Evolutionary conservation across 2,329 filamentous ascomycete species (phyloP).

Genomic region (Epicoccum nigrum): DNA sequence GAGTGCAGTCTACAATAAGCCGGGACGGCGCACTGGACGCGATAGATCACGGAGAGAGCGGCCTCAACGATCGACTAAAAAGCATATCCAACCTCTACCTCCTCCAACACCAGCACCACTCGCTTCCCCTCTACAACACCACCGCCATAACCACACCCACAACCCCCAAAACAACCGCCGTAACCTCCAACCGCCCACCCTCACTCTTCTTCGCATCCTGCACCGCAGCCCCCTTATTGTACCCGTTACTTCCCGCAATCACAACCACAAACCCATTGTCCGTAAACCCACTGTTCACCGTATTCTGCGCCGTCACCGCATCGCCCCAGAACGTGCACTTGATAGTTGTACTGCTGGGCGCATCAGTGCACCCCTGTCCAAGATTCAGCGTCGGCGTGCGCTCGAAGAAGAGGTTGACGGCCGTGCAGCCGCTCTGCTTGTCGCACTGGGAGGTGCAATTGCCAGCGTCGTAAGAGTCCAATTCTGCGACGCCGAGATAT

Average conservation of each 20-base stretch:
- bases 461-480: constrained; percentile 34
- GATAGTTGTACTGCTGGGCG: constrained; percentile 27
- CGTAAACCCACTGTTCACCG: constrained; percentile 18
- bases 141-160: constrained; percentile 1
- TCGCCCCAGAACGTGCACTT: constrained; percentile 31
- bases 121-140: background rate
- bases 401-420: constrained; percentile 36
- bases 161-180: background rate
- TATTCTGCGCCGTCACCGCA: constrained; percentile 16
- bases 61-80: no score
- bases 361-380: constrained; percentile 21
- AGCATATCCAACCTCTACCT: no score
- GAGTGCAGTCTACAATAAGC: no score
- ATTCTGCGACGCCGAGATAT: constrained; percentile 29
- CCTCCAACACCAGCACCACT: background rate
- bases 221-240: constrained; percentile 21
- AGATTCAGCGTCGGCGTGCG: constrained; percentile 23
- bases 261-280: constrained; percentile 21
- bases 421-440: constrained; percentile 18
- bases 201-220: constrained; percentile 9
- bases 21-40: no score
- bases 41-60: no score
- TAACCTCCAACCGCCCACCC: background rate
- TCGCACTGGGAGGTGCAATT: constrained; percentile 35
- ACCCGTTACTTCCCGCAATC: constrained; percentile 29